These are phyloP conservation scores for Leccinum subtestaceum DNA, from an alignment of 768 basidiomycete species.

Conservation along the genomic window DNA sequence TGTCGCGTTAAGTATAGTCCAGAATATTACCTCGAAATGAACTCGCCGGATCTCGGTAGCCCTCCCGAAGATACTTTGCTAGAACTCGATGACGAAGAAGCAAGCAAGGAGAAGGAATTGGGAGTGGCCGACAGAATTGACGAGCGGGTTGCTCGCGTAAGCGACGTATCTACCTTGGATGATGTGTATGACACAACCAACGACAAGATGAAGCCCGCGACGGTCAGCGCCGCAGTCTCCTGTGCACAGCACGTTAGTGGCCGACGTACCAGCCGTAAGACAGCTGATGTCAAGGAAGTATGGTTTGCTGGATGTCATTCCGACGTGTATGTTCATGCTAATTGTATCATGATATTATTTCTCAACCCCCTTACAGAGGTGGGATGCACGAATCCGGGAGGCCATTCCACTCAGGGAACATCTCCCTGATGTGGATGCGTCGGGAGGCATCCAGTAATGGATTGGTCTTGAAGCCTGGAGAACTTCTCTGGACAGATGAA, in stretches of 20 bases:
- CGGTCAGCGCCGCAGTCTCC: neutral
- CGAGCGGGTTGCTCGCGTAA: neutral
- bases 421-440: constrained; percentile 32
- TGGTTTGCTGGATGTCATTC: constrained; percentile 32
- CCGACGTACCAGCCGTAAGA: neutral
- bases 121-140: neutral
- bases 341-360: neutral
- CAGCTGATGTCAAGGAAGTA: constrained; percentile 34
- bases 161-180: constrained; percentile 1
- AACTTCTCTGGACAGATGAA: constrained; percentile 18
- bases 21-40: constrained; percentile 31
- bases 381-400: constrained; percentile 15
- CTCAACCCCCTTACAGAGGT: constrained; percentile 7
- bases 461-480: constrained; percentile 20
- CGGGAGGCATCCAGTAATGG: constrained; percentile 26
- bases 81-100: neutral
- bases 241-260: neutral
- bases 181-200: neutral
- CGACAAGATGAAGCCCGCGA: neutral
- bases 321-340: constrained; percentile 25
- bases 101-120: neutral
- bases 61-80: constrained; percentile 26
- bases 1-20: constrained; percentile 56
- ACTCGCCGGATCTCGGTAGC: constrained; percentile 14
- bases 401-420: constrained; percentile 13